Evolutionary conservation across 495 filamentous ascomycete genomes (phyloP), one percentile per base, ranked within the genome.

Genomic region (Talaromyces liani): DNA sequence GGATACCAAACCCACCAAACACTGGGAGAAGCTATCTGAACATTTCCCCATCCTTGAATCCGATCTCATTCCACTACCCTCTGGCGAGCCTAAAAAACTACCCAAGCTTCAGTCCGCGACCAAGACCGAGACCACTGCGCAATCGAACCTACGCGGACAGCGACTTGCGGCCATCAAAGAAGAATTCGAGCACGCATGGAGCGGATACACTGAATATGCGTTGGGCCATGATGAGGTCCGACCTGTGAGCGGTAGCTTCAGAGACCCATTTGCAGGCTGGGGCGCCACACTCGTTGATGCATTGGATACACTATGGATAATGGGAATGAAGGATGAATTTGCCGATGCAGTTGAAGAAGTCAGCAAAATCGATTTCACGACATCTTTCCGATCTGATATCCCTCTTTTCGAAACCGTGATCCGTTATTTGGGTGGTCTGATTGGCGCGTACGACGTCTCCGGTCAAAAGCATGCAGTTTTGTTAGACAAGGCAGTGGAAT

Each of bases 301-400:
- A n/a, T 77, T 98, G 41, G 94, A 98, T 73, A 95, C 93, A 0
- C 77, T 98, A 16, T 98, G 92, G 92, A 94, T 98, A 63, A 97
- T 97, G 92, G 92, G 86, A 7, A 69, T 98, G 73, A 86, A 90
- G 72, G 80, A 90, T 6, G 93, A 98, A 66, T 98, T 98, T 71
- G 85, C 92, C 58, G 91, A 93, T 62, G 94, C 92, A 14, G 82
- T 91, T 10, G 79, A 88, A 62, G 86, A 83, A 24, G 87, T 97
- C 45, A 82, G 83, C 64, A 78, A 86, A 62, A 96, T 98, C 64
- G 91, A 98, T 74, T 98, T 98, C 66, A 96, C 90, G 0, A 92
- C 88, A 7, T 88, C 83, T 58, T 60, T 69, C 24, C 70, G 81
- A 24, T 81, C 80, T 49, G 88, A 78, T 34, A 92, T 95, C 45